Evolutionary conservation across 1,139 yeast species (phyloP), one percentile per base, ranked within the genome.

Genomic region (Blastobotrys illinoisensis): DNA sequence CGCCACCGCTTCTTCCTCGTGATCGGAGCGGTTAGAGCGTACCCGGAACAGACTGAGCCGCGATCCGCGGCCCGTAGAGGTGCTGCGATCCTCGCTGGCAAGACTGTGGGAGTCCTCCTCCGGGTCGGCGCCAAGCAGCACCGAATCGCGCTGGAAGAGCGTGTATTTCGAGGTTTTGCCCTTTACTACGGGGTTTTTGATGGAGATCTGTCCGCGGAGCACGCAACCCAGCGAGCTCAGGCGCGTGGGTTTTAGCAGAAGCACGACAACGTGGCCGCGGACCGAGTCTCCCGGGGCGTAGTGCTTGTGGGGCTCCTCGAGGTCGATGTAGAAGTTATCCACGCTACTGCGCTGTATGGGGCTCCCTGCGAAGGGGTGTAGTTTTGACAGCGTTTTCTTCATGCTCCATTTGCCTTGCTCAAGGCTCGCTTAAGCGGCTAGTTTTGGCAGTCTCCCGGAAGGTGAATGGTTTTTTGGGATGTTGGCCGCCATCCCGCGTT

Each of bases 261-360:
- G 63, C 45, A 72, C 57, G 24, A 71, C 66, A 32, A 70, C 72
- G 51, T 60, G 62, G 48, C 75, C 75, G 18, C 76, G 71, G n/a
- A 85, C 79, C 61, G 80, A 80, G 57, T 85, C 88, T 13, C 89
- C 88, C 0, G 90, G 89, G 14, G 74, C 70, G 77, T 82, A 84
- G 19, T 79, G 73, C 64, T 80, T 79, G 68, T 87, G 95, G 1
- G 95, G 93, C 56, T 85, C 83, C 60, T 83, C 86, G 54, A 88
- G 72, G 51, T 77, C 77, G 48, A 88, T 81, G 68, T 81, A 86
- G 68, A 88, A 86, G 60, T 86, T 89, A 53, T 79, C 58, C 6
- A 62, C 55, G 44, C 43, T 43, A 40, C 6, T 32, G 32, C 40
- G 40, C 40, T 32, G 40, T 32, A 32, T 32, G 7, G 40, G 40